A percentile compares a stretch with the other conserved stretches of the same genome.
Conservation (phyloP, 2,329 filamentous ascomycete genomes). For the Sclerotiophoma versabilis region DNA sequence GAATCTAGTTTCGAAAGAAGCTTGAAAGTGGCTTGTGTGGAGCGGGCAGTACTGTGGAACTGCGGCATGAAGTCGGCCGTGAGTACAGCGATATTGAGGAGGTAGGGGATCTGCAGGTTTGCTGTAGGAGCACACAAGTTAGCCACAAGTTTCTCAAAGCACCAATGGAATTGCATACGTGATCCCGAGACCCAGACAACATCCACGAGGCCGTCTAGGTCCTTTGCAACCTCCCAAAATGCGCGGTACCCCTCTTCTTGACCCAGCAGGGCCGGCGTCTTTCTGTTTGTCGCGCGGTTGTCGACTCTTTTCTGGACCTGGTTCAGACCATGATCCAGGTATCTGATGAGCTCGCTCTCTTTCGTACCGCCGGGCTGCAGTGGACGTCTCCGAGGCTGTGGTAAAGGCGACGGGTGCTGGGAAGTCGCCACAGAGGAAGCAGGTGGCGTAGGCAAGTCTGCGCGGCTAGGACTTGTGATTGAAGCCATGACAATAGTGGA, state of each 20-base stretch:
- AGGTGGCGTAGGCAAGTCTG: slow-evolving; percentile 54
- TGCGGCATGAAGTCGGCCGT: slow-evolving; percentile 74
- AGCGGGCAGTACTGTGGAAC: slow-evolving; percentile 71
- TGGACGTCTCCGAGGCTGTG: slow-evolving; percentile 60
- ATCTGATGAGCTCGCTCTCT: slow-evolving; percentile 64
- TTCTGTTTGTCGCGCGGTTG: slow-evolving; percentile 50
- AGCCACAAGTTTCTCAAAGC: neutral
- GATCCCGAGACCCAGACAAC: slow-evolving; percentile 88
- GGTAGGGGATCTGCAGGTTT: slow-evolving; percentile 80
- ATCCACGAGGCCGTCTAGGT: slow-evolving; percentile 77
- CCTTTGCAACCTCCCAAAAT: slow-evolving; percentile 74
- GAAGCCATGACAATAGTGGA: slow-evolving; percentile 20
- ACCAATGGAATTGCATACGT: slow-evolving; percentile 62
- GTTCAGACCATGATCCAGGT: slow-evolving; percentile 61
- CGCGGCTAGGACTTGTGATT: slow-evolving; percentile 1
- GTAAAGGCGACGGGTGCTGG: slow-evolving; percentile 54
- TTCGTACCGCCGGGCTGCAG: slow-evolving; percentile 64
- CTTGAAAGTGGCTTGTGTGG: slow-evolving; percentile 71
- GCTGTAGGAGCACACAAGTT: slow-evolving; percentile 56
- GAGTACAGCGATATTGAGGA: slow-evolving; percentile 78
- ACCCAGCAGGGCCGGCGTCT: slow-evolving; percentile 54
- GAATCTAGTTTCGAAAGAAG: slow-evolving; percentile 81
- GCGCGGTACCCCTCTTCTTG: slow-evolving; percentile 62
- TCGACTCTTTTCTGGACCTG: slow-evolving; percentile 38
- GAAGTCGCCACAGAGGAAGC: slow-evolving; percentile 55